phyloP scores from a whole-genome alignment of 2,329 filamentous ascomycete species.

The Sclerotinia subarctica region DNA sequence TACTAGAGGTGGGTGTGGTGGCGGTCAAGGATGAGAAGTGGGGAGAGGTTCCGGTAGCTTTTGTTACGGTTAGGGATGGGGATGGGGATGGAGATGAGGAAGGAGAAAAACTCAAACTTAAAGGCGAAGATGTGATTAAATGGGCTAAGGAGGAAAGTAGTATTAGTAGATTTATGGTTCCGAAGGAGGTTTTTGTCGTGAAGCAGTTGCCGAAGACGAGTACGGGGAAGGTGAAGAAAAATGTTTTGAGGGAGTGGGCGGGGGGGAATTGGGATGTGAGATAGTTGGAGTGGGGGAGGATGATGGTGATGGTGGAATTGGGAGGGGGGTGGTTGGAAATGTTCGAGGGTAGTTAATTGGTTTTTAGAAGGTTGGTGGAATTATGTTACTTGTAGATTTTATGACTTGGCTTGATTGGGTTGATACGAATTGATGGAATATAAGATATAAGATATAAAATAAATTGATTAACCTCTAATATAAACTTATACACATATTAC shows the following conservation, averaged over 20 bases:
- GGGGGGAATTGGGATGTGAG: slow-evolving; percentile 34
- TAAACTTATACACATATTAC: too few relatives aligned
- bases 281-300: background rate
- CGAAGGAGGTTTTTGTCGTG: slow-evolving; percentile 72
- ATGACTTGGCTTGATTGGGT: too few relatives aligned
- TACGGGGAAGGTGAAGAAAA: slow-evolving; percentile 96
- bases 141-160: slow-evolving; percentile 78
- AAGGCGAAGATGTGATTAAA: slow-evolving; percentile 67
- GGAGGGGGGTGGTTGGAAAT: too few relatives aligned
- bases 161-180: slow-evolving; percentile 90
- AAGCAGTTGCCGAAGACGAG: slow-evolving; percentile 90
- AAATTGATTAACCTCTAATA: too few relatives aligned
- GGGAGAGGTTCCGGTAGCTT: slow-evolving; percentile 96
- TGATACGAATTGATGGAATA: too few relatives aligned
- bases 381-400: too few relatives aligned
- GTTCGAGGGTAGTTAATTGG: background rate
- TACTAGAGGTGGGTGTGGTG: slow-evolving; percentile 90
- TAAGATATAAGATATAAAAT: too few relatives aligned
- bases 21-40: slow-evolving; percentile 84
- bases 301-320: background rate
- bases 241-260: slow-evolving; percentile 66
- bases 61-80: slow-evolving; percentile 72
- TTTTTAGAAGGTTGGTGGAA: background rate
- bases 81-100: slow-evolving; percentile 49
- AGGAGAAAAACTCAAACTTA: slow-evolving; percentile 41